Evolutionary conservation across 768 basidiomycete species (phyloP).

Genomic region (Zangia roseola): DNA sequence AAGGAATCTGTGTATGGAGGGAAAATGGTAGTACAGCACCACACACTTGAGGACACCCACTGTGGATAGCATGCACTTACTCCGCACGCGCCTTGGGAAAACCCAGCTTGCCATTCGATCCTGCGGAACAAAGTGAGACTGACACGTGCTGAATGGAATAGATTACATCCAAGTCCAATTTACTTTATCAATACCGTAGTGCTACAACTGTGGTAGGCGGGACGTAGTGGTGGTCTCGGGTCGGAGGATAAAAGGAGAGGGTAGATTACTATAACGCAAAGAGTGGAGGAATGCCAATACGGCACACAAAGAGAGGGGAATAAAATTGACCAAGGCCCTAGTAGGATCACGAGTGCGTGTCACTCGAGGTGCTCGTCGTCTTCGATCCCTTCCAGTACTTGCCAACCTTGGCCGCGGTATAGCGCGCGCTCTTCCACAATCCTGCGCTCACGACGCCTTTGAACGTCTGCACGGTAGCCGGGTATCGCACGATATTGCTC

Average conservation of each 20-base stretch:
- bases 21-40: too few species aligned
- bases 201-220: constrained; percentile 13
- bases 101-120: too few species aligned
- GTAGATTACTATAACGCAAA: constrained; percentile 5
- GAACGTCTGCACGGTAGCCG: constrained; percentile 79
- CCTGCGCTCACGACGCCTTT: constrained; percentile 89
- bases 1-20: too few species aligned
- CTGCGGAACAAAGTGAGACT: neutral
- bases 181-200: constrained; percentile 10
- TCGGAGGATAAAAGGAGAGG: neutral
- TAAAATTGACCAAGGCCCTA: neutral
- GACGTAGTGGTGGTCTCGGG: constrained; percentile 3
- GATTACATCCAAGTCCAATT: constrained; percentile 18
- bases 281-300: constrained; percentile 6
- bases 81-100: too few species aligned
- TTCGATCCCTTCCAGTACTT: constrained; percentile 71
- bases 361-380: neutral
- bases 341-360: constrained; percentile 3
- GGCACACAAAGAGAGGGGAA: neutral
- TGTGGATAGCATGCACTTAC: too few species aligned
- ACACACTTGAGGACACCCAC: too few species aligned
- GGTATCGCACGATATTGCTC: constrained; percentile 71
- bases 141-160: constrained; percentile 1
- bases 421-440: constrained; percentile 71
- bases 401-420: constrained; percentile 70